Evolutionary conservation across 805 yeast species (phyloP), one percentile per base, ranked within the genome.

Genomic region (Priceomyces carsonii): DNA sequence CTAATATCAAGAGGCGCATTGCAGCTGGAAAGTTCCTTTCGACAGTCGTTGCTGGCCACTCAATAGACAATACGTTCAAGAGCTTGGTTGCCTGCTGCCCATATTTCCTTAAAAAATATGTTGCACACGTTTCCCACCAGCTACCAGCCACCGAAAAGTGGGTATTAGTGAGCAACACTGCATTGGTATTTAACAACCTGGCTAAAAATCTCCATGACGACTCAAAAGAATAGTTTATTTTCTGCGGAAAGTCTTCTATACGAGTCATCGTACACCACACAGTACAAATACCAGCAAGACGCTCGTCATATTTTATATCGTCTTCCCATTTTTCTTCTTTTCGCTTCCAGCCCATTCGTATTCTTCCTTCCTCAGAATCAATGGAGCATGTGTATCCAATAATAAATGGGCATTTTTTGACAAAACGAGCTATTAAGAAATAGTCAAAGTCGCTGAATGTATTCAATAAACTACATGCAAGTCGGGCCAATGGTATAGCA

Each of bases 61-160:
- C 66, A 3, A 52, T 54, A 38, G 74, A 69, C 5, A 78, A 53
- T 8, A 75, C 44, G 6, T 43, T 47, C 39, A 89, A 47, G 18
- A 88, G 36, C 55, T 93, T 93, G 4, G 29, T 36, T 3, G 78
- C 93, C 62, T 91, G 98, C 4, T 44, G 58, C 0, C 90, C 89
- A 56, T 80, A 91, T 1, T 69, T 72, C 7, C 53, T 51, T 6
- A 71, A 35, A 37, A 91, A 76, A 26, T 78, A 69, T 6, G 47
- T 42, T 0, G 85, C 90, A 32, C 83, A 71, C 4, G 89, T 79
- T 45, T 93, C 98, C 95, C 97, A 88, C 97, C 97, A 90, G 21
- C 84, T 77, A 2, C 87, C 82, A 3, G 80, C 71, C 2, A 83
- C 75, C 0, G 79, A 69, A 52, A 71, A 90, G 55, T 90, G 95